These are phyloP conservation scores for Boletus coccyginus DNA, from an alignment of 768 basidiomycete species.

Conservation along the genomic window DNA sequence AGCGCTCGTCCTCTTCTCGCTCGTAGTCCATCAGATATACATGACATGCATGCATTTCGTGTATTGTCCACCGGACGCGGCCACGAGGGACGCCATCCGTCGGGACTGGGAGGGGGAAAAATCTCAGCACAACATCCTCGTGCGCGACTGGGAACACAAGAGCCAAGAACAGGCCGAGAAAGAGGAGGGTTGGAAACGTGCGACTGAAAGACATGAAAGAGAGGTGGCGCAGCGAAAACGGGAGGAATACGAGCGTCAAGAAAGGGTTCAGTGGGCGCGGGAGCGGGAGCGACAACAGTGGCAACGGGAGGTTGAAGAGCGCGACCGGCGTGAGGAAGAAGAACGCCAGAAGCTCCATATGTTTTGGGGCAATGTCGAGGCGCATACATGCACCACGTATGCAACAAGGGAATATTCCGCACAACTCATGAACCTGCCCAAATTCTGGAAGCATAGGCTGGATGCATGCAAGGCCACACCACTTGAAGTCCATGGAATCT, in stretches of 20 bases:
- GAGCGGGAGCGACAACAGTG: conserved; percentile 7
- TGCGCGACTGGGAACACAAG: conserved; percentile 2
- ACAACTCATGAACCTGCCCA: conserved; percentile 28
- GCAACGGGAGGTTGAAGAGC: conserved; percentile 16
- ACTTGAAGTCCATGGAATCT: conserved; percentile 21
- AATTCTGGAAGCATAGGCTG: conserved; percentile 13
- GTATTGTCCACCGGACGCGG: conserved; percentile 5
- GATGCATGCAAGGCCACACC: conserved; percentile 23
- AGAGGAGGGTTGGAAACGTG: conserved; percentile 2
- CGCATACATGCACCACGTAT: conserved; percentile 26
- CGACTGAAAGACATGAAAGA: not conserved
- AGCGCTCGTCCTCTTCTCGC: not conserved
- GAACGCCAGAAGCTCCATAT: conserved; percentile 25
- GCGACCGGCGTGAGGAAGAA: conserved; percentile 17
- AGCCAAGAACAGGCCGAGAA: not conserved
- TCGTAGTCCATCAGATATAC: not conserved
- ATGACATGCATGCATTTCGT: not conserved
- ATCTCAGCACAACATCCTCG: not conserved
- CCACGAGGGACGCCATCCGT: conserved; percentile 3
- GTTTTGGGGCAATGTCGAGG: conserved; percentile 18
- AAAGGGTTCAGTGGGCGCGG: not conserved
- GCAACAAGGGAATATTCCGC: conserved; percentile 31
- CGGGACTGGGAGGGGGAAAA: conserved; percentile 5
- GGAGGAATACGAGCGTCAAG: conserved; percentile 9
- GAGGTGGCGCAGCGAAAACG: not conserved